Conservation (phyloP, 192 early-diverging fungal genomes). For the Backusella luteola region DNA sequence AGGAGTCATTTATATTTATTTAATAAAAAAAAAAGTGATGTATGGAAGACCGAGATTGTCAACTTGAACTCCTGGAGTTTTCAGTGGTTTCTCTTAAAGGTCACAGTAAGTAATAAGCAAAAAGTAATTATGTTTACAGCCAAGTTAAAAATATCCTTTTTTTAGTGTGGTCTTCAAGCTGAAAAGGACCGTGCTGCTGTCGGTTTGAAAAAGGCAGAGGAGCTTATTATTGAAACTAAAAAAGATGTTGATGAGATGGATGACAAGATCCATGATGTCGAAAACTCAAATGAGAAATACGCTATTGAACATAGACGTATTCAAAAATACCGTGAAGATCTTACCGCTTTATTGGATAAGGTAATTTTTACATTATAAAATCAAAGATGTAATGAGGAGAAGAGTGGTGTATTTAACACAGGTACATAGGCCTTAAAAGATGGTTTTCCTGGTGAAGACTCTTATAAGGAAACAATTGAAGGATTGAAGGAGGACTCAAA, state of each 20-base stretch:
- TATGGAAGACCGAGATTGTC: slow-evolving; percentile 16
- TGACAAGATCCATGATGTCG: slow-evolving; percentile 7
- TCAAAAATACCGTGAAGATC: slow-evolving; percentile 35
- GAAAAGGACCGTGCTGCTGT: slow-evolving; percentile 8
- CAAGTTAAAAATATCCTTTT: background rate
- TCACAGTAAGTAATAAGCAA: slow-evolving; percentile 26
- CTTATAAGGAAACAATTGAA: slow-evolving; percentile 12
- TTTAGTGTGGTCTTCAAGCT: slow-evolving; percentile 23
- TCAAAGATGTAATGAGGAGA: background rate
- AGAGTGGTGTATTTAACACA: background rate
- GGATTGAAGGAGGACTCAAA: background rate
- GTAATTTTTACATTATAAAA: slow-evolving; percentile 19
- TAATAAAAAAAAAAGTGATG: slow-evolving; percentile 2
- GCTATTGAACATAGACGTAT: slow-evolving; percentile 29
- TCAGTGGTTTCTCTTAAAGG: slow-evolving; percentile 18
- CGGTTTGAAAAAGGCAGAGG: slow-evolving; percentile 15
- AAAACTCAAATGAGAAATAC: slow-evolving; percentile 28
- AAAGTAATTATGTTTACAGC: too few relatives aligned
- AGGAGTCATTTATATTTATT: too few relatives aligned
- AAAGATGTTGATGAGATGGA: slow-evolving; percentile 19
- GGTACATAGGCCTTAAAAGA: background rate
- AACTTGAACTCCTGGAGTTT: slow-evolving; percentile 15
- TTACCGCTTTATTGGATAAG: slow-evolving; percentile 23
- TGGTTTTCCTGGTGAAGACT: slow-evolving; percentile 5
- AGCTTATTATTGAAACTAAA: slow-evolving; percentile 1